Evolutionary conservation across 1,284 basidiomycete species (phyloP).

Genomic region (Fomes fomentarius): DNA sequence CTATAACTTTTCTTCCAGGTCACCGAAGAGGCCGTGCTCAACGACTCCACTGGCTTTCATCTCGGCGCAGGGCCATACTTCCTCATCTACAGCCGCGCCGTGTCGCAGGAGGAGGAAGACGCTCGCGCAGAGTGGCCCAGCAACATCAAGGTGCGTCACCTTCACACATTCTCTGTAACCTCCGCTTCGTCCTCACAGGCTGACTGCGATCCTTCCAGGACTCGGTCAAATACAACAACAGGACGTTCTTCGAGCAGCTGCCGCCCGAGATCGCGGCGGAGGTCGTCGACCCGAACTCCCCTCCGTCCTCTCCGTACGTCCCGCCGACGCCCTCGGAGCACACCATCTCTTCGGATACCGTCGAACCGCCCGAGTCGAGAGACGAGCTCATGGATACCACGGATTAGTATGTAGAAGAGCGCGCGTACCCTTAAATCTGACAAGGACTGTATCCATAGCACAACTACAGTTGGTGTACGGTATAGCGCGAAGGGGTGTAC

Average conservation of each 20-base stretch:
- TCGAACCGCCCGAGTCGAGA: constrained; percentile 25
- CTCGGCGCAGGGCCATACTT: constrained; percentile 75
- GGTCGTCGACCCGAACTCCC: constrained; percentile 33
- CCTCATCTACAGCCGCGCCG: constrained; percentile 65
- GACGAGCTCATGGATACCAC: constrained; percentile 26
- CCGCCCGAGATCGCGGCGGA: constrained; percentile 26
- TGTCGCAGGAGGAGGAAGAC: constrained; percentile 40
- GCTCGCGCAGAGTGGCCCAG: constrained; percentile 42
- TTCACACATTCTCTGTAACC: background rate
- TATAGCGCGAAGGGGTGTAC: no score
- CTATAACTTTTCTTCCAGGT: constrained; percentile 46
- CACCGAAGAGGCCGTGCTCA: constrained; percentile 65
- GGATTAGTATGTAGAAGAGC: background rate
- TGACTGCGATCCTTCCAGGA: constrained; percentile 22
- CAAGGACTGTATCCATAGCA: constrained; percentile 15
- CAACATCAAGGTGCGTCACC: constrained; percentile 42
- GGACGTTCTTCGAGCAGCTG: constrained; percentile 31
- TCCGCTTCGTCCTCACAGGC: background rate
- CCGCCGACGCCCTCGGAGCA: constrained; percentile 25
- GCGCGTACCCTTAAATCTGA: background rate
- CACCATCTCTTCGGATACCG: constrained; percentile 26
- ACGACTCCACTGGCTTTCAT: constrained; percentile 69
- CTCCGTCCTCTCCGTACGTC: constrained; percentile 28
- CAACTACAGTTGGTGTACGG: background rate
- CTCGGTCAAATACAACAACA: constrained; percentile 37